phyloP scores from a whole-genome alignment of 2,329 filamentous ascomycete species.

The Epichloe glyceriae region DNA sequence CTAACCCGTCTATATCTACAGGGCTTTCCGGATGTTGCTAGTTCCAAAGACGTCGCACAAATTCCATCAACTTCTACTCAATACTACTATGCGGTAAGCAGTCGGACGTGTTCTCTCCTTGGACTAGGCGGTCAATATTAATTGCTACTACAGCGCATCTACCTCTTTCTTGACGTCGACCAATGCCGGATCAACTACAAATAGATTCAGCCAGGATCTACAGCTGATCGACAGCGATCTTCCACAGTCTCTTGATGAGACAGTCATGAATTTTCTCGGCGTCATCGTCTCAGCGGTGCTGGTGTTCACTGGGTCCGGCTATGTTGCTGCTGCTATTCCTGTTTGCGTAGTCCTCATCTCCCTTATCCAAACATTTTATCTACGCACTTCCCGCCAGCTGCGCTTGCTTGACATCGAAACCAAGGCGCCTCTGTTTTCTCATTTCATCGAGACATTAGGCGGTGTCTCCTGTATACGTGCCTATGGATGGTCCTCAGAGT shows the following conservation, averaged over 20 bases:
- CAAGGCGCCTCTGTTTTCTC: constrained; percentile 17
- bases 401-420: constrained; percentile 19
- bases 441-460: constrained; percentile 15
- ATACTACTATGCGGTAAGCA: constrained; percentile 17
- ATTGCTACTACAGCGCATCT: constrained; percentile 8
- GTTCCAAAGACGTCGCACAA: constrained; percentile 16
- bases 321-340: constrained; percentile 33
- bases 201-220: constrained; percentile 28
- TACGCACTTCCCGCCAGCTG: constrained; percentile 19
- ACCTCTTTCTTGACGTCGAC: constrained; percentile 23
- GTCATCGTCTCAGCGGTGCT: constrained; percentile 20
- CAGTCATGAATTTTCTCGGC: constrained; percentile 11
- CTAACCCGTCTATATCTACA: background rate
- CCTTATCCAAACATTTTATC: constrained; percentile 18
- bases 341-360: constrained; percentile 14
- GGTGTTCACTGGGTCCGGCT: constrained; percentile 32
- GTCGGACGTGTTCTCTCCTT: background rate
- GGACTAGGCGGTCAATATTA: background rate
- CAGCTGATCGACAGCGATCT: constrained; percentile 24
- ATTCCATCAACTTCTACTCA: constrained; percentile 13
- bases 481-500: constrained; percentile 17
- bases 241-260: constrained; percentile 17
- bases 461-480: constrained; percentile 21
- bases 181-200: constrained; percentile 21
- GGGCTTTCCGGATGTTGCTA: constrained; percentile 11